Evolutionary conservation across 495 filamentous ascomycete genomes (phyloP).

Genomic region (Penicillium manginii): DNA sequence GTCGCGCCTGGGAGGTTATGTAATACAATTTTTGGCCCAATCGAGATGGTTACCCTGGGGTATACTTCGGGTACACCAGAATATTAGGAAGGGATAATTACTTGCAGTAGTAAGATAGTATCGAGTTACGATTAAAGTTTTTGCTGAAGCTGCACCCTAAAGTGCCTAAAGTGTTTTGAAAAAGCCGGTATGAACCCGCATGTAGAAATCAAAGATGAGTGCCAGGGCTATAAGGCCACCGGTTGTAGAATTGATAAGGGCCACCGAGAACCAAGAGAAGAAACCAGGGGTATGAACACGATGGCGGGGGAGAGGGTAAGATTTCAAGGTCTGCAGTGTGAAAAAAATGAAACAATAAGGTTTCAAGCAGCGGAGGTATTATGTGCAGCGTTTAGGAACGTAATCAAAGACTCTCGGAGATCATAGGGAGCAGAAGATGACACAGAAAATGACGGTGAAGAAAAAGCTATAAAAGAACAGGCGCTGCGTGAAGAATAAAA

Average conservation of each 20-base stretch:
- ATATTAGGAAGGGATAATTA: not conserved
- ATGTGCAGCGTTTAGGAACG: slow-evolving; percentile 28
- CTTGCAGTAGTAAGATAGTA: too few species aligned
- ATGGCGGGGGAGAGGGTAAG: not conserved
- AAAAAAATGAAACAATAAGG: slow-evolving; percentile 11
- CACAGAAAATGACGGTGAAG: slow-evolving; percentile 7
- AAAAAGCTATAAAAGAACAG: slow-evolving; percentile 17
- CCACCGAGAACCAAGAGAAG: slow-evolving; percentile 7
- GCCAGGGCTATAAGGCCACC: not conserved
- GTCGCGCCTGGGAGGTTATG: not conserved
- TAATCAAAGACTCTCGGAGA: slow-evolving; percentile 17
- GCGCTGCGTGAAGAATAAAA: slow-evolving; percentile 22
- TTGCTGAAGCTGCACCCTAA: slow-evolving; percentile 19
- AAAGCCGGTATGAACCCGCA: slow-evolving; percentile 18
- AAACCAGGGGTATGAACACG: slow-evolving; percentile 24
- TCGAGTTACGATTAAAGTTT: slow-evolving; percentile 25
- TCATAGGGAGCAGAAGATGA: slow-evolving; percentile 17
- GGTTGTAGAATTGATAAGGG: slow-evolving; percentile 1
- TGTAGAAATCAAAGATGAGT: slow-evolving; percentile 8
- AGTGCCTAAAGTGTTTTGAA: slow-evolving; percentile 4
- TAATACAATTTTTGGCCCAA: slow-evolving; percentile 1
- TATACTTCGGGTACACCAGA: too few species aligned
- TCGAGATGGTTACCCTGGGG: not conserved
- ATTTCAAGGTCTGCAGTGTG: slow-evolving; percentile 23
- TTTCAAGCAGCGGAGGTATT: slow-evolving; percentile 26